A percentile compares a stretch with the other conserved stretches of the same genome.
Evolutionary conservation across 2,329 filamentous ascomycete genomes (phyloP).

Genomic region (Diaporthe aspalathi): DNA sequence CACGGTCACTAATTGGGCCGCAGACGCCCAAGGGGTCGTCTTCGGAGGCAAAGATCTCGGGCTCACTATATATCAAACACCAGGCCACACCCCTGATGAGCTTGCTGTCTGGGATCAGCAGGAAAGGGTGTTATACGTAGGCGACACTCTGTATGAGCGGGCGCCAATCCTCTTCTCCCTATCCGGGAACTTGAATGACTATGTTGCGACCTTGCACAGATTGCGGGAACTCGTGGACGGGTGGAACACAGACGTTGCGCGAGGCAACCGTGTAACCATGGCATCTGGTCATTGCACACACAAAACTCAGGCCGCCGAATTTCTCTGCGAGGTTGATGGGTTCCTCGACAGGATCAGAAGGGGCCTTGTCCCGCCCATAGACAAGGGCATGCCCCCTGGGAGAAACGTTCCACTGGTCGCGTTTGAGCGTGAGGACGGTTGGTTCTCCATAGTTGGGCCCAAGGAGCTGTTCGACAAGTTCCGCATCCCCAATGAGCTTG

Average conservation of each 20-base stretch:
- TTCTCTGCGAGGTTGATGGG: slow-evolving; percentile 10
- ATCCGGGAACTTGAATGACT: slow-evolving; percentile 39
- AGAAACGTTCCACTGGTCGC: slow-evolving; percentile 26
- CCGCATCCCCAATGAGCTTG: not conserved
- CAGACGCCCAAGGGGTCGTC: slow-evolving; percentile 49
- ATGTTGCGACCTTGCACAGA: slow-evolving; percentile 39
- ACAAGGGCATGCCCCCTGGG: slow-evolving; percentile 24
- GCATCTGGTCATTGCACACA: slow-evolving; percentile 33
- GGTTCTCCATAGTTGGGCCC: slow-evolving; percentile 28
- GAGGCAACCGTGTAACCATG: slow-evolving; percentile 10
- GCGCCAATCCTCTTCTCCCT: slow-evolving; percentile 42
- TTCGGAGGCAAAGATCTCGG: slow-evolving; percentile 45
- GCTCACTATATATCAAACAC: slow-evolving; percentile 57
- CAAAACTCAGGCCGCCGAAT: slow-evolving; percentile 9
- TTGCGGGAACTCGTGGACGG: slow-evolving; percentile 35
- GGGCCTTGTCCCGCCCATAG: slow-evolving; percentile 16
- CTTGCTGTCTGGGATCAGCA: slow-evolving; percentile 57
- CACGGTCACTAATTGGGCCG: slow-evolving; percentile 54
- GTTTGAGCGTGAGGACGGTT: slow-evolving; percentile 31
- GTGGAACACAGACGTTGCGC: slow-evolving; percentile 29
- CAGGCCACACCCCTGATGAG: slow-evolving; percentile 59
- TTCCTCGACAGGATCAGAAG: slow-evolving; percentile 29
- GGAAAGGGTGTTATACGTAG: slow-evolving; percentile 57
- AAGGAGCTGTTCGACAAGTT: slow-evolving; percentile 33
- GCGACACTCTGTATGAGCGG: slow-evolving; percentile 58